phyloP scores from a whole-genome alignment of 2,329 filamentous ascomycete genomes.

The Stagonosporopsis tanaceti region DNA sequence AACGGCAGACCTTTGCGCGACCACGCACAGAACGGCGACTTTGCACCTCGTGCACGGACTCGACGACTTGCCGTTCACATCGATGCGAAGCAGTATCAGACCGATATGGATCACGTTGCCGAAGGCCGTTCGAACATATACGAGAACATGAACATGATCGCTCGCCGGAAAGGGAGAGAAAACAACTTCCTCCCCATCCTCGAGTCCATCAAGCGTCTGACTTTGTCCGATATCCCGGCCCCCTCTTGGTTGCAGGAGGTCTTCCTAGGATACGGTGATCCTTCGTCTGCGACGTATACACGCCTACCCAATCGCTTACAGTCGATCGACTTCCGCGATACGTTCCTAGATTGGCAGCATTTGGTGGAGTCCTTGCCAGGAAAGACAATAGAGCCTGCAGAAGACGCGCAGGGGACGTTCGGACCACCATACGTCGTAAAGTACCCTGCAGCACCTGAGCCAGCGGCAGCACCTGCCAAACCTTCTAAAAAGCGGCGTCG shows the following conservation, averaged over 20 bases:
- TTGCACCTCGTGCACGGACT: constrained; percentile 64
- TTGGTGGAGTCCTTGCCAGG: constrained; percentile 88
- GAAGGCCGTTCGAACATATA: constrained; percentile 81
- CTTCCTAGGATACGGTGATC: constrained; percentile 96
- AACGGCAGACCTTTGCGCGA: constrained; percentile 78
- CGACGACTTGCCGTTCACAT: constrained; percentile 81
- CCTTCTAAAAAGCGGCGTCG: constrained; percentile 87
- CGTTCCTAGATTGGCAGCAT: constrained; percentile 95
- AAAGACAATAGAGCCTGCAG: constrained; percentile 81
- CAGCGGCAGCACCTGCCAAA: constrained; percentile 58
- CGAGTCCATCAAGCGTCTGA: constrained; percentile 87
- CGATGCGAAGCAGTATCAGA: constrained; percentile 78
- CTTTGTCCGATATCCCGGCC: constrained; percentile 83
- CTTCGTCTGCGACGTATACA: constrained; percentile 84
- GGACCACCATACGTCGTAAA: constrained; percentile 88
- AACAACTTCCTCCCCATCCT: constrained; percentile 97
- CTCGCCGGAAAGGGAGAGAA: constrained; percentile 83
- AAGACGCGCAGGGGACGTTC: constrained; percentile 75
- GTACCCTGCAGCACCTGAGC: constrained; percentile 53
- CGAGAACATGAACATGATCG: constrained; percentile 81
- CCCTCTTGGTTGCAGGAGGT: constrained; percentile 95
- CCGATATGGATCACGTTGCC: constrained; percentile 72
- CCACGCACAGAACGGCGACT: constrained; percentile 68
- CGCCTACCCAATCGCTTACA: constrained; percentile 79
- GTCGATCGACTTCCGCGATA: constrained; percentile 89